A percentile compares a stretch with the other conserved stretches of the same genome.
phyloP scores from a whole-genome alignment of 306 rosid genomes.

The Lathyrus sativus region DNA sequence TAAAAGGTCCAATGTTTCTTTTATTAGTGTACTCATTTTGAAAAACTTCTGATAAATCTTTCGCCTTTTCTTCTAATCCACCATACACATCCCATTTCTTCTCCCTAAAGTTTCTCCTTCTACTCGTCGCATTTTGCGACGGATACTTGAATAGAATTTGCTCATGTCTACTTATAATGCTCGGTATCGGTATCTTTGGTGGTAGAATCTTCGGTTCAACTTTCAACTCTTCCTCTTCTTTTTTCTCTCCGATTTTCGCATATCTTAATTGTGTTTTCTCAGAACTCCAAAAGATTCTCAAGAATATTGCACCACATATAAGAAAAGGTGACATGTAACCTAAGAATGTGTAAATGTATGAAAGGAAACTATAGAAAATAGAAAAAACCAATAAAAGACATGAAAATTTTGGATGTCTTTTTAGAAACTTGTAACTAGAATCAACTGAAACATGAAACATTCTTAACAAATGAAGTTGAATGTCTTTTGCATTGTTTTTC shows the following conservation, averaged over 20 bases:
- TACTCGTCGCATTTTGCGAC: constrained; percentile 49
- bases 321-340: constrained; percentile 67
- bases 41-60: constrained; percentile 23
- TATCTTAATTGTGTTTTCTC: constrained; percentile 48
- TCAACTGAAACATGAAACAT: constrained; percentile 38
- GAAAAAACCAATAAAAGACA: constrained; percentile 35
- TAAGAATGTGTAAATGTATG: constrained; percentile 49
- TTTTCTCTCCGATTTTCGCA: constrained; percentile 35
- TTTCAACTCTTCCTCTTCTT: constrained; percentile 22
- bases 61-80: constrained; percentile 36
- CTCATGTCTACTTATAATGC: constrained; percentile 8
- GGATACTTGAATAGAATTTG: constrained; percentile 38
- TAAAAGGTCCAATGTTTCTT: not conserved
- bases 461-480: constrained; percentile 46
- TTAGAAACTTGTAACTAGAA: constrained; percentile 44
- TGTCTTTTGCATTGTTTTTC: constrained; percentile 44
- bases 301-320: constrained; percentile 49
- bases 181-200: constrained; percentile 9
- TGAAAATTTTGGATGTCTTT: constrained; percentile 54
- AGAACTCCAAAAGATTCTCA: constrained; percentile 74
- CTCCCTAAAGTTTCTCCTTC: constrained; percentile 48
- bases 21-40: constrained; percentile 27
- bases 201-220: not conserved
- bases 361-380: constrained; percentile 54
- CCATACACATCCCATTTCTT: constrained; percentile 48